Percentiles rank a stretch among this genome's conserved stretches.
Conservation (phyloP, 768 basidiomycete species). For the Obba rivulosa region DNA sequence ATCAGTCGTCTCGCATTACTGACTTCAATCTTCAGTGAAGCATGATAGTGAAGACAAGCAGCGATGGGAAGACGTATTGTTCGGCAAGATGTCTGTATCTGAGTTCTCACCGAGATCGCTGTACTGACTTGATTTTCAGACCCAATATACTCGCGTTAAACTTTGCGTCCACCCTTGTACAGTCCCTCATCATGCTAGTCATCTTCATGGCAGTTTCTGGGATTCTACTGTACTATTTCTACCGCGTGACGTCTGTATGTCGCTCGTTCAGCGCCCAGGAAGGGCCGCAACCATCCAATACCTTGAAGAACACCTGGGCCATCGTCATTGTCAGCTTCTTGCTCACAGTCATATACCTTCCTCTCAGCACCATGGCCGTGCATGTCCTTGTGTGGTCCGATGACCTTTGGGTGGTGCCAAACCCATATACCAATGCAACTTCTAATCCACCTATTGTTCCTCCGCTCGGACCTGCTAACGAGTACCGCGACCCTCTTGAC, state of each 20-base stretch:
- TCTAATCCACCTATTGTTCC: constrained; percentile 41
- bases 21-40: constrained; percentile 6
- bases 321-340: constrained; percentile 60
- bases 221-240: constrained; percentile 54
- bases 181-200: constrained; percentile 56
- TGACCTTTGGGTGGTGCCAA: constrained; percentile 69
- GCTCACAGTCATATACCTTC: constrained; percentile 66
- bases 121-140: constrained; percentile 28
- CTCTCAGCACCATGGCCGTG: constrained; percentile 71
- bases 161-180: constrained; percentile 53
- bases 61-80: constrained; percentile 54
- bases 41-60: constrained; percentile 23
- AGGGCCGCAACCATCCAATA: constrained; percentile 45
- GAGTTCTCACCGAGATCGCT: neutral
- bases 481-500: constrained; percentile 58
- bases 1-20: neutral
- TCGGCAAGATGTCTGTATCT: constrained; percentile 60
- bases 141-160: constrained; percentile 74
- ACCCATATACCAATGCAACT: constrained; percentile 61
- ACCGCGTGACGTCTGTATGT: constrained; percentile 41
- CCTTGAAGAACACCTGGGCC: constrained; percentile 41
- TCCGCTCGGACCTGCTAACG: constrained; percentile 49
- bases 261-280: constrained; percentile 46
- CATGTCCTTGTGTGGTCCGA: constrained; percentile 75
- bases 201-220: constrained; percentile 52